A percentile compares a stretch with the other conserved stretches of the same genome.
phyloP scores from a whole-genome alignment of 2,329 filamentous ascomycete species.

The Chrysoporthe deuterocubensis region DNA sequence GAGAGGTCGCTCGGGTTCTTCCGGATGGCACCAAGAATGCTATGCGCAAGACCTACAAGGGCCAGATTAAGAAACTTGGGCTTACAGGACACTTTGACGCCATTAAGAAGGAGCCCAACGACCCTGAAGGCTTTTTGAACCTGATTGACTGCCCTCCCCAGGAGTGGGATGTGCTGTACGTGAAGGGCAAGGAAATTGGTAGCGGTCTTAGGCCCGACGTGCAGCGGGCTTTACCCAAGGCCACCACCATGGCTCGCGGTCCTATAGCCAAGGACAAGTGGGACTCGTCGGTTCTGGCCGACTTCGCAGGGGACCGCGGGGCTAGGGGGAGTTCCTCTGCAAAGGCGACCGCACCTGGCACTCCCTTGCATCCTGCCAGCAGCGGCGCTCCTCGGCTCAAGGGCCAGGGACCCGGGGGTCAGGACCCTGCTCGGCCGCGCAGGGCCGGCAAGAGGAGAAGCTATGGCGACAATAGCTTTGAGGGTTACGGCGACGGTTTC shows the following conservation, averaged over 20 bases:
- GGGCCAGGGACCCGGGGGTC: slow-evolving; percentile 42
- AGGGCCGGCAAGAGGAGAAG: slow-evolving; percentile 73
- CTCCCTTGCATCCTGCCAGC: slow-evolving; percentile 46
- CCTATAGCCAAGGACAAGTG: slow-evolving; percentile 58
- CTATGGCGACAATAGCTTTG: slow-evolving; percentile 75
- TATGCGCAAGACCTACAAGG: slow-evolving; percentile 70
- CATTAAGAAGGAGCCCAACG: slow-evolving; percentile 57
- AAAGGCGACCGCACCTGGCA: slow-evolving; percentile 58
- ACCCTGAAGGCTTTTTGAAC: slow-evolving; percentile 55
- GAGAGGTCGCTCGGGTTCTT: slow-evolving; percentile 65
- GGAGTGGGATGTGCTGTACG: slow-evolving; percentile 59
- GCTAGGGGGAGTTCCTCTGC: slow-evolving; percentile 47
- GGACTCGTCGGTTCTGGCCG: slow-evolving; percentile 63
- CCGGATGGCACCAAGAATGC: slow-evolving; percentile 70
- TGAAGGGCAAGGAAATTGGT: slow-evolving; percentile 58
- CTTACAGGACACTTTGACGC: slow-evolving; percentile 66
- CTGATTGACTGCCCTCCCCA: slow-evolving; percentile 58
- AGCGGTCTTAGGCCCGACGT: slow-evolving; percentile 55
- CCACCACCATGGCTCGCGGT: slow-evolving; percentile 62
- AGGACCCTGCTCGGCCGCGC: slow-evolving; percentile 61
- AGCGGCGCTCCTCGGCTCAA: slow-evolving; percentile 43
- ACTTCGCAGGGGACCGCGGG: slow-evolving; percentile 50
- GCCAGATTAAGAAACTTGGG: slow-evolving; percentile 67
- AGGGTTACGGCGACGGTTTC: slow-evolving; percentile 71
- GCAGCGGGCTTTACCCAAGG: slow-evolving; percentile 50